Evolutionary conservation across 2,329 filamentous ascomycete species (phyloP).

Genomic region (Fusarium musae): DNA sequence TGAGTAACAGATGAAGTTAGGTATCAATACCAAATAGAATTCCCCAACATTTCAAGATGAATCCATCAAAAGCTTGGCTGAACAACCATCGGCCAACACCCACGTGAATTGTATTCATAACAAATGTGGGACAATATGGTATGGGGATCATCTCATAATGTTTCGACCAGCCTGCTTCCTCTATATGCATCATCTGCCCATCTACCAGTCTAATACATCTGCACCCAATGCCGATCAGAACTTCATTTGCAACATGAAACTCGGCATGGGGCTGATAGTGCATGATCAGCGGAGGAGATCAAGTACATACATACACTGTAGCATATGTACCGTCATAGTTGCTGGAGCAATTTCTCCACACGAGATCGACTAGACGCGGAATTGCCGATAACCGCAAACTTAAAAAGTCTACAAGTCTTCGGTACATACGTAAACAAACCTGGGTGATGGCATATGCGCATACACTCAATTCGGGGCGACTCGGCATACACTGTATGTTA

Average conservation of each 20-base stretch:
- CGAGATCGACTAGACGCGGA: constrained; percentile 22
- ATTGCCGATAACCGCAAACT: constrained; percentile 26
- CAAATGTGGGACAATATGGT: background rate
- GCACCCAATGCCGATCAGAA: constrained; percentile 13
- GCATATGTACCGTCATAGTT: constrained; percentile 9
- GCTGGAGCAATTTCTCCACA: constrained; percentile 26
- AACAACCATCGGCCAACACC: background rate
- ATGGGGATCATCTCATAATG: background rate
- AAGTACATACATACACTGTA: background rate
- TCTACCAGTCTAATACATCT: background rate
- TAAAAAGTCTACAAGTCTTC: background rate
- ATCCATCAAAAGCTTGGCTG: background rate
- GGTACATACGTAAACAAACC: background rate
- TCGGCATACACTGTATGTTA: background rate
- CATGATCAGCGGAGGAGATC: constrained; percentile 12
- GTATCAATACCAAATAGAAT: constrained; percentile 8
- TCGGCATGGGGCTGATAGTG: background rate
- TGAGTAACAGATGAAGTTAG: background rate
- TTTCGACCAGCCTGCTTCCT: background rate
- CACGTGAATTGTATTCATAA: background rate
- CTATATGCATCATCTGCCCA: background rate
- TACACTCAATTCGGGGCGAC: background rate
- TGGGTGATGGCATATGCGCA: background rate
- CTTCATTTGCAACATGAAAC: constrained; percentile 22
- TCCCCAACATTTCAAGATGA: background rate